A percentile compares a stretch with the other conserved stretches of the same genome.
phyloP scores from a whole-genome alignment of 2,329 filamentous ascomycete genomes.

The Akanthomyces muscarius region DNA sequence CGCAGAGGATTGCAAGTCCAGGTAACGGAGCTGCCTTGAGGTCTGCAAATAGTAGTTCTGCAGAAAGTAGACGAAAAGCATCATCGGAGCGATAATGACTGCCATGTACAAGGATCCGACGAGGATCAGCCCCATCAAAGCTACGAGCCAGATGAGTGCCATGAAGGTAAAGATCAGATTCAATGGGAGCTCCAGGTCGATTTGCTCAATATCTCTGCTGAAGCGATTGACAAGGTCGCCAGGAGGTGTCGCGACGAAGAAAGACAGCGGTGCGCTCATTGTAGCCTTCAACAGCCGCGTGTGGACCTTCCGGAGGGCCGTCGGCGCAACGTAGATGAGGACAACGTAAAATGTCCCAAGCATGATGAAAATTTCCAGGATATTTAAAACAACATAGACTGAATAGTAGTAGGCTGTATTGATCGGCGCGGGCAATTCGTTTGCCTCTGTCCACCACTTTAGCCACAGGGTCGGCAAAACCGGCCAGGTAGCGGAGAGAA shows the following conservation, averaged over 20 bases:
- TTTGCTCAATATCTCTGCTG: slow-evolving; percentile 37
- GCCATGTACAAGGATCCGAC: slow-evolving; percentile 43
- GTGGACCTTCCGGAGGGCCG: slow-evolving; percentile 22
- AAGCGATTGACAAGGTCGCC: slow-evolving; percentile 36
- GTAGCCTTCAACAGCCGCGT: slow-evolving; percentile 26
- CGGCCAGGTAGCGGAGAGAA: not conserved
- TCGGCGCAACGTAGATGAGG: slow-evolving; percentile 26
- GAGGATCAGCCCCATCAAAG: slow-evolving; percentile 38
- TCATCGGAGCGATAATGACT: slow-evolving; percentile 38
- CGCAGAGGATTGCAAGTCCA: slow-evolving; percentile 30
- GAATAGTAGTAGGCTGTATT: slow-evolving; percentile 22
- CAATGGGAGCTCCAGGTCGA: slow-evolving; percentile 35
- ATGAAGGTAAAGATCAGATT: slow-evolving; percentile 26
- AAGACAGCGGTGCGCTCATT: slow-evolving; percentile 31
- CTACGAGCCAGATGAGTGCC: slow-evolving; percentile 22
- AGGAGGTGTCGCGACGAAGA: slow-evolving; percentile 34
- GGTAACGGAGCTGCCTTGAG: slow-evolving; percentile 29
- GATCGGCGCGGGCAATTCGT: slow-evolving; percentile 19
- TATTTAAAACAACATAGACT: slow-evolving; percentile 19
- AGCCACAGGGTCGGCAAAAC: slow-evolving; percentile 22
- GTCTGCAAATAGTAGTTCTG: slow-evolving; percentile 31
- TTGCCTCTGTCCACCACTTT: slow-evolving; percentile 26
- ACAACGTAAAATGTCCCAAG: slow-evolving; percentile 18
- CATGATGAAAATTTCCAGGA: slow-evolving; percentile 16
- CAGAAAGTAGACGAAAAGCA: slow-evolving; percentile 24